Evolutionary conservation across 78 protist genomes (phyloP).

Genomic region (Speleostelium caveatum): DNA sequence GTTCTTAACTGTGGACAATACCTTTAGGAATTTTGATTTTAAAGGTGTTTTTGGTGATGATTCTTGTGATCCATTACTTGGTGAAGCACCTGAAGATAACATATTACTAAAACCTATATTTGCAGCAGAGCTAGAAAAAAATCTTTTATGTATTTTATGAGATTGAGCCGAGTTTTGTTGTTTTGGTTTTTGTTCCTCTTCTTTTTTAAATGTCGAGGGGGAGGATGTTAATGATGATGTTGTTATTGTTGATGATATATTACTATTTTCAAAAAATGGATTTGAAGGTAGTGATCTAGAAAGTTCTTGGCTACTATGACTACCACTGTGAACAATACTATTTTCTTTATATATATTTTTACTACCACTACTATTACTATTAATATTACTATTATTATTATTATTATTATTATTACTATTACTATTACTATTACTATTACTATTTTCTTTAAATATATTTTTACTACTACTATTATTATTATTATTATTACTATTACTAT

Average conservation of each 20-base stretch:
- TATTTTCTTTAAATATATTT: not conserved
- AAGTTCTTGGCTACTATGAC: not conserved
- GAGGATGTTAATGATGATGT: not conserved
- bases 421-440: not conserved
- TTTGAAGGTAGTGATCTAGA: not conserved
- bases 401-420: slow-evolving; percentile 27
- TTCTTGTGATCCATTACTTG: not conserved
- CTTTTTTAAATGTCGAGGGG: not conserved
- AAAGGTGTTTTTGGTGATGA: slow-evolving; percentile 28
- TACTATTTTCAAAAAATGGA: not conserved
- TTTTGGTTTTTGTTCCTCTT: not conserved
- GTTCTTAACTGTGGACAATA: slow-evolving; percentile 38
- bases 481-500: not conserved
- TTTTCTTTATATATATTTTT: not conserved
- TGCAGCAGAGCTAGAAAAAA: too few relatives aligned
- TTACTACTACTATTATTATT: not conserved
- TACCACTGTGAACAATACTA: not conserved
- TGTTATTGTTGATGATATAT: not conserved
- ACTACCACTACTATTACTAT: not conserved
- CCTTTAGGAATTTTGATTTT: slow-evolving; percentile 47
- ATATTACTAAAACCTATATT: too few relatives aligned
- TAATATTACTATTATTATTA: slow-evolving; percentile 11
- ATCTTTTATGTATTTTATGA: not conserved
- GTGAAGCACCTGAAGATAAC: not conserved
- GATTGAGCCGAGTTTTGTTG: not conserved